phyloP scores from a whole-genome alignment of 2,329 filamentous ascomycete genomes.

The Calonectria leucothoes region DNA sequence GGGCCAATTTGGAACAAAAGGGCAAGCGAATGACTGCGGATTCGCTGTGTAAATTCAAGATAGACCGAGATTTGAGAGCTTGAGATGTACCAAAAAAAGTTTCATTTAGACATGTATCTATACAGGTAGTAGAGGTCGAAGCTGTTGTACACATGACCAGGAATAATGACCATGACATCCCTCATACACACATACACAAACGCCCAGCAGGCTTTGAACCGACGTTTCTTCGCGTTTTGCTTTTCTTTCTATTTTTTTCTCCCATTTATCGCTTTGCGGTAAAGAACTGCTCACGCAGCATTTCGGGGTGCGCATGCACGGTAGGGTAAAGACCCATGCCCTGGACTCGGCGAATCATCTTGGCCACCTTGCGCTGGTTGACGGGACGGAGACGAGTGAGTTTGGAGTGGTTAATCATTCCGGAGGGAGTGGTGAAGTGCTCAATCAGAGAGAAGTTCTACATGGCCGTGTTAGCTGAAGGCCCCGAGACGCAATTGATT shows the following conservation, averaged over 20 bases:
- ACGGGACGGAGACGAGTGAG: constrained; percentile 85
- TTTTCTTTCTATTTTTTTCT: neutral
- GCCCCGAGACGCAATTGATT: neutral
- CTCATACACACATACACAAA: constrained; percentile 27
- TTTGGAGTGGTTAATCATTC: constrained; percentile 82
- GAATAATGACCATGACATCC: constrained; percentile 41
- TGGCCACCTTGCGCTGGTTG: constrained; percentile 94
- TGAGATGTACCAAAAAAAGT: constrained; percentile 52
- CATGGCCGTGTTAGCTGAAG: constrained; percentile 11
- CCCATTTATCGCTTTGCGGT: constrained; percentile 25
- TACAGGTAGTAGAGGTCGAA: constrained; percentile 46
- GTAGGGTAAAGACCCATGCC: constrained; percentile 93
- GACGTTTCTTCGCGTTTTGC: neutral
- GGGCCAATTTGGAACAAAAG: constrained; percentile 72
- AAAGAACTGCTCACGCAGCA: constrained; percentile 65
- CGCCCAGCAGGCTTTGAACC: constrained; percentile 17
- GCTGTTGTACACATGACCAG: constrained; percentile 51
- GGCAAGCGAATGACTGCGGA: constrained; percentile 58
- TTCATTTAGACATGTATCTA: constrained; percentile 48
- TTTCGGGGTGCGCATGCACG: constrained; percentile 88
- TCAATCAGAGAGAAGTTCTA: constrained; percentile 94
- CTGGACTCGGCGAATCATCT: constrained; percentile 89
- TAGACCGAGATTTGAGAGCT: constrained; percentile 60
- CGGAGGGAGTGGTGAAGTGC: constrained; percentile 87
- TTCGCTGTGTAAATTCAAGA: constrained; percentile 61